Evolutionary conservation across 345 rosid species (phyloP).

Genomic region (Chamaenerion angustifolium): DNA sequence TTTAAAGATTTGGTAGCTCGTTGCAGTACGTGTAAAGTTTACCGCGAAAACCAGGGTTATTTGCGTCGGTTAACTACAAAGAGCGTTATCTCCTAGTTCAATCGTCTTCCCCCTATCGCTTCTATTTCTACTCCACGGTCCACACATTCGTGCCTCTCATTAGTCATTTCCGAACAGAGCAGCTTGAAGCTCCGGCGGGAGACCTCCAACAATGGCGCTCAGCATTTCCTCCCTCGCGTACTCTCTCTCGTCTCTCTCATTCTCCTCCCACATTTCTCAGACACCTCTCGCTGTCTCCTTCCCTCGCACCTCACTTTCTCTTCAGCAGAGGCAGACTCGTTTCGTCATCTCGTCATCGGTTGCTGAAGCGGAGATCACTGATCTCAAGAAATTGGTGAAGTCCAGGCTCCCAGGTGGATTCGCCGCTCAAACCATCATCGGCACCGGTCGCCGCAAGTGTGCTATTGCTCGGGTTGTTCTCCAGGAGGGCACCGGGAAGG

Average conservation of each 20-base stretch:
- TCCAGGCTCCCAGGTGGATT: conserved; percentile 88
- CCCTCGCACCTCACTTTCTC: conserved; percentile 17
- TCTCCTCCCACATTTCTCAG: conserved; percentile 57
- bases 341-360: conserved; percentile 44
- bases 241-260: conserved; percentile 64
- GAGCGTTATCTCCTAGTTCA: no score
- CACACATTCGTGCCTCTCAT: no score
- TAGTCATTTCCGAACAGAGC: conserved; percentile 1
- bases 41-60: no score
- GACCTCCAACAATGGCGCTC: conserved; percentile 29
- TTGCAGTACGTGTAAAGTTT: no score
- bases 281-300: conserved; percentile 27
- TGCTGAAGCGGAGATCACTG: conserved; percentile 32
- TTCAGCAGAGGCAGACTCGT: conserved; percentile 17
- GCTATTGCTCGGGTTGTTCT: conserved; percentile 89
- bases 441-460: conserved; percentile 87
- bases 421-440: conserved; percentile 72
- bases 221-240: conserved; percentile 46
- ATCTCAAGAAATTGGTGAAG: conserved; percentile 63
- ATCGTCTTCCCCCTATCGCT: no score
- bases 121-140: no score
- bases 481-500: conserved; percentile 83
- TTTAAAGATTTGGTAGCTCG: no score
- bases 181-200: background rate
- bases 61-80: no score